phyloP scores from a whole-genome alignment of 2,329 filamentous ascomycete species.

The Teratosphaeria pseudoeucalypti region DNA sequence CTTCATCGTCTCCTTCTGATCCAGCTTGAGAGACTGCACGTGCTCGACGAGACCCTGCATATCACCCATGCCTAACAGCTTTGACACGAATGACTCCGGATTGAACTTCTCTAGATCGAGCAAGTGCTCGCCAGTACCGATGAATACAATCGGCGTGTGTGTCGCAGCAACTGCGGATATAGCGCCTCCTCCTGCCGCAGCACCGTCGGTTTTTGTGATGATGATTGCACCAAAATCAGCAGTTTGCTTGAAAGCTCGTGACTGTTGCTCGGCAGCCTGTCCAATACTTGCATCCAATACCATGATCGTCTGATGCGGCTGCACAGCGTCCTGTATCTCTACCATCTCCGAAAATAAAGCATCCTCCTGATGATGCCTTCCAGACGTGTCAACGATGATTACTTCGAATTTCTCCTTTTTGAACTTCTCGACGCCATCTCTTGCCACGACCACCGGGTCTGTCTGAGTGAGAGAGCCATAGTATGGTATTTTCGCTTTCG shows the following conservation, averaged over 20 bases:
- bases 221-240: slow-evolving; percentile 97
- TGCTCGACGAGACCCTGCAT: slow-evolving; percentile 93
- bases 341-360: slow-evolving; percentile 96
- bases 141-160: slow-evolving; percentile 92
- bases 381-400: slow-evolving; percentile 96
- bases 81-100: slow-evolving; percentile 85
- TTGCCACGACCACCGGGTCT: slow-evolving; percentile 83
- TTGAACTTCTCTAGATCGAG: slow-evolving; percentile 87
- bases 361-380: slow-evolving; percentile 86
- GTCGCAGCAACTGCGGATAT: slow-evolving; percentile 96
- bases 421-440: slow-evolving; percentile 96
- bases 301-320: slow-evolving; percentile 95
- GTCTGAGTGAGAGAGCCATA: slow-evolving; percentile 95
- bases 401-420: slow-evolving; percentile 98
- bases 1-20: slow-evolving; percentile 99
- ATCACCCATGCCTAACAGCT: slow-evolving; percentile 93
- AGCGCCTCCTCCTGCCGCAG: slow-evolving; percentile 88
- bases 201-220: slow-evolving; percentile 96
- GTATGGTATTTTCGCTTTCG: slow-evolving; percentile 97
- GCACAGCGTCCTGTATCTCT: slow-evolving; percentile 84
- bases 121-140: slow-evolving; percentile 96
- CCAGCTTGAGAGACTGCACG: slow-evolving; percentile 86
- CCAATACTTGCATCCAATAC: slow-evolving; percentile 94
- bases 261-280: slow-evolving; percentile 88
- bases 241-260: slow-evolving; percentile 92